phyloP scores from a whole-genome alignment of 2,329 filamentous ascomycete genomes.

The Elsinoe ampelina region DNA sequence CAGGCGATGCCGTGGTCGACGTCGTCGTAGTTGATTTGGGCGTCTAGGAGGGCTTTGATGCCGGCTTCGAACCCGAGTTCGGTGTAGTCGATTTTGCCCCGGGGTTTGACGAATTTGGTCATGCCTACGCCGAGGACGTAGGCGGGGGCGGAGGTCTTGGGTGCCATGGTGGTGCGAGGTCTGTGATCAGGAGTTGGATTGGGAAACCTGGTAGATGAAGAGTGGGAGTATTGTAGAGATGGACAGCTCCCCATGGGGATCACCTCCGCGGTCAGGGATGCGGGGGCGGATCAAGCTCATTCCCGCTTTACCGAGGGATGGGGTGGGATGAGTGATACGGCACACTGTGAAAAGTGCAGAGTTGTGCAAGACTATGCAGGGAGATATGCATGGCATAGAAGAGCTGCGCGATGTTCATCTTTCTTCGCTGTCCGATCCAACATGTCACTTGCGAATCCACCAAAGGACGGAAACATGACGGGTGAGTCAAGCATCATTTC shows the following conservation, averaged over 20 bases:
- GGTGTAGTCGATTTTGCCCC: slow-evolving; percentile 88
- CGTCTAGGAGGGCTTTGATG: slow-evolving; percentile 72
- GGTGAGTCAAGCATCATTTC: background rate
- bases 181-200: background rate
- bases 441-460: no score
- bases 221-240: background rate
- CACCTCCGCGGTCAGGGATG: slow-evolving; percentile 2
- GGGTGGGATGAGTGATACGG: slow-evolving; percentile 3
- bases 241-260: background rate
- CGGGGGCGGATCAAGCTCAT: slow-evolving; percentile 11
- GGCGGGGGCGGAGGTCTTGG: slow-evolving; percentile 44
- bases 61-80: slow-evolving; percentile 90
- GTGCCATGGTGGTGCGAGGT: slow-evolving; percentile 14
- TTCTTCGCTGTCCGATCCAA: background rate
- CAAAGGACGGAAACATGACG: no score
- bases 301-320: slow-evolving; percentile 12
- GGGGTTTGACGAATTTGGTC: slow-evolving; percentile 98
- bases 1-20: slow-evolving; percentile 93
- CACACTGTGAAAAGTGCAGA: background rate
- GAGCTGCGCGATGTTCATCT: background rate
- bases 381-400: background rate
- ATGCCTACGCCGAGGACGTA: slow-evolving; percentile 97
- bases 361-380: background rate
- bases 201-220: no score
- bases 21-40: slow-evolving; percentile 91